Conservation (phyloP, 2,329 filamentous ascomycete species). For the Venturia effusa region DNA sequence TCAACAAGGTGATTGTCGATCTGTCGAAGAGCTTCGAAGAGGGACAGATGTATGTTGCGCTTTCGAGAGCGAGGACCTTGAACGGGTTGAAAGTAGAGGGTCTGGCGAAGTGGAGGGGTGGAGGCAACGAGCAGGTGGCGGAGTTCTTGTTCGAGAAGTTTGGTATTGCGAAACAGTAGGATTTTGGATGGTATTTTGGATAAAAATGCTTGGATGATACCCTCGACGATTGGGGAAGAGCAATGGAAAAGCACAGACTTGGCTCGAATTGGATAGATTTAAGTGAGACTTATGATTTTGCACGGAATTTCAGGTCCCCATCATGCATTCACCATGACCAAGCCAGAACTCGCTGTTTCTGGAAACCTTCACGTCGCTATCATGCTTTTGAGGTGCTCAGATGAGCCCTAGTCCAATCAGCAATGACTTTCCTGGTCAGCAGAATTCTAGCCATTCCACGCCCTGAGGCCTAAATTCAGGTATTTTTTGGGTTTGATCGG, state of each 20-base stretch:
- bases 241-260: not conserved
- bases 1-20: conserved; percentile 48
- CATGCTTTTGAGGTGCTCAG: too few relatives aligned
- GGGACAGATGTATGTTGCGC: conserved; percentile 53
- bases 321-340: too few relatives aligned
- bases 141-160: conserved; percentile 23
- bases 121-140: conserved; percentile 24
- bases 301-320: too few relatives aligned
- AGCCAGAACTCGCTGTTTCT: too few relatives aligned
- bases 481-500: too few relatives aligned
- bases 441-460: too few relatives aligned
- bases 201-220: not conserved
- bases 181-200: not conserved
- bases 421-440: too few relatives aligned
- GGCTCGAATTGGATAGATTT: not conserved
- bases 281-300: not conserved
- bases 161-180: conserved; percentile 6
- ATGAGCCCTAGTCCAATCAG: too few relatives aligned
- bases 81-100: conserved; percentile 35
- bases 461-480: too few relatives aligned
- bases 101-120: conserved; percentile 18
- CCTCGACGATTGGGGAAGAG: not conserved
- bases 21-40: conserved; percentile 41
- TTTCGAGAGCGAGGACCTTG: conserved; percentile 44
- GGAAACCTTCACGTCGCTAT: too few relatives aligned